Base-by-base conservation (phyloP, 176 grass and related monocot genomes). In the Cymbopogon citratus region DNA sequence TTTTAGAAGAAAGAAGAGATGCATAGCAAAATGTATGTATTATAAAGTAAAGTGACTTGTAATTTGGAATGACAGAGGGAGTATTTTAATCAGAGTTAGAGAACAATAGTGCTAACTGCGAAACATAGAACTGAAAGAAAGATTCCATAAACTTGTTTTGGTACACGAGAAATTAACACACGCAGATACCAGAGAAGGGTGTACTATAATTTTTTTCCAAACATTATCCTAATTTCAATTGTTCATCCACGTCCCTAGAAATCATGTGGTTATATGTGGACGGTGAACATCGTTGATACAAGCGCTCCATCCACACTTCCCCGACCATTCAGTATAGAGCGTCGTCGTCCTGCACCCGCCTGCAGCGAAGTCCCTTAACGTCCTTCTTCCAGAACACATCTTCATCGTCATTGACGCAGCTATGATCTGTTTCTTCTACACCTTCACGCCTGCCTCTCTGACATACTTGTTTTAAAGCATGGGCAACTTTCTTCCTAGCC, bases 341-440 rank as follows among this genome's bases (percentile, higher is more conserved):
- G 1, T 24, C 71, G 6, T 57, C 73, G 9, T 69, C 60, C 41
- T 77, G 24, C 46, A 77, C 46, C 9, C 2, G 34, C 60, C 63
- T 68, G 73, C 82, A 84, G 35, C 82, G 73, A 19, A 76, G 73
- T 19, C 82, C 82, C 35, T 38, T 84, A 18, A 84, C 63, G 33
- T 76, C 63, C 35, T 76, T 76, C 73, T 76, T 84, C 82, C 82
- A 84, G 74, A 76, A 84, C 23, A 45, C 82, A 59, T 77, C 73
- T 57, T 59, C 82, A 4, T 77, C 48, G 5, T 69, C 7, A 12
- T 69, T 0, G 18, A 15, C 7, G 48, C 16, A 15, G 12, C 25
- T 10, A 5, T 12, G 14, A 38, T 56, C 24, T 6, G 18, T 19
- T 43, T 84, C 46, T 41, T 51, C 63, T 6, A 0, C 61, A 57